Conservation (phyloP, 805 yeast species). For the Candida pseudofarinosa region DNA sequence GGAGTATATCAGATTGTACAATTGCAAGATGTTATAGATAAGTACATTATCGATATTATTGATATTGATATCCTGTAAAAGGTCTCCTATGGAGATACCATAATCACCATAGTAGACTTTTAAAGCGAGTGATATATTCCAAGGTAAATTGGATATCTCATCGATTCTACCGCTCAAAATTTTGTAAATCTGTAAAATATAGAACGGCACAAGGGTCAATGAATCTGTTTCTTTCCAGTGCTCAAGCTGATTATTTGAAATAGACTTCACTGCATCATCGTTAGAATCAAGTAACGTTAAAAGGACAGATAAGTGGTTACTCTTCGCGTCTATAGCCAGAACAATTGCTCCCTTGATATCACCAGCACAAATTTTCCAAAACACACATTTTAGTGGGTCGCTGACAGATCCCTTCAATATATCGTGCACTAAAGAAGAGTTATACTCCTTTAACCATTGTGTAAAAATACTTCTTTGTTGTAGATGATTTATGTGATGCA, state of each 20-base stretch:
- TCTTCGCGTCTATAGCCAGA: conserved; percentile 55
- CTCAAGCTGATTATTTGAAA: conserved; percentile 59
- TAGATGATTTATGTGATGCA: conserved; percentile 12
- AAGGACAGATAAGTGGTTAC: conserved; percentile 66
- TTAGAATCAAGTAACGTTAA: conserved; percentile 71
- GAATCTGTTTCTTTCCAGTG: conserved; percentile 56
- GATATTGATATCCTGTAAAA: conserved; percentile 6
- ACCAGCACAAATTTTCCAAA: conserved; percentile 48
- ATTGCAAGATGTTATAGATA: conserved; percentile 18
- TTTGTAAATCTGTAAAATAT: conserved; percentile 57
- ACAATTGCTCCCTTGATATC: conserved; percentile 60
- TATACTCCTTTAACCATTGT: conserved; percentile 53
- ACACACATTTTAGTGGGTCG: conserved; percentile 50
- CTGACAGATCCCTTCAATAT: conserved; percentile 16
- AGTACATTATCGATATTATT: conserved; percentile 6
- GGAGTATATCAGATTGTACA: conserved; percentile 10
- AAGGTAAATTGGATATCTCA: conserved; percentile 47
- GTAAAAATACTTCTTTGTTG: conserved; percentile 45
- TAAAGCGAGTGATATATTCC: conserved; percentile 62
- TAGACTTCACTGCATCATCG: conserved; percentile 48
- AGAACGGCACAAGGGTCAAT: conserved; percentile 45
- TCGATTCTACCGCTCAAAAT: conserved; percentile 53
- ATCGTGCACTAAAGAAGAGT: conserved; percentile 27
- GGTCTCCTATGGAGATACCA: conserved; percentile 9
- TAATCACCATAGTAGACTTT: conserved; percentile 59